Evolutionary conservation across 2,329 filamentous ascomycete genomes (phyloP), one percentile per base, ranked within the genome.

Genomic region (Apiospora rasikravindrae): DNA sequence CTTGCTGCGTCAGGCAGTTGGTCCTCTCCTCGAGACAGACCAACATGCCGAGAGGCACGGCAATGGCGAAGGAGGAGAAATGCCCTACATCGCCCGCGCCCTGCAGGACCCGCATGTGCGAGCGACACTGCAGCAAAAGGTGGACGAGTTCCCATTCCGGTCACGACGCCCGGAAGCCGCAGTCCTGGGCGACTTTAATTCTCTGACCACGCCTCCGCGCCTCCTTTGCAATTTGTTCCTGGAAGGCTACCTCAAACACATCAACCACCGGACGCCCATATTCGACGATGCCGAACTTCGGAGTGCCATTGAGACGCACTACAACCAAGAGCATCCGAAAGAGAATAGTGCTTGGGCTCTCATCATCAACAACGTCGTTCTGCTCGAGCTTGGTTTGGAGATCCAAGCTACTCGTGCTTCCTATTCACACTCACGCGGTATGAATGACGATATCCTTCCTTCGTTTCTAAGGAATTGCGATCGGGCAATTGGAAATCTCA

Each of bases 381-480:
- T 76, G 14, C 69, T 77, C 2, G 73, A 73, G 37, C 69, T 77
- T 3, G 70, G 74, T 10, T 51, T 76, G 19, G 75, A 76, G 37
- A 73, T 73, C 5, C 75, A 76, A 61, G 71, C 71, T 19, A 70
- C 70, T 29, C 71, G 73, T 14, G 70, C 69, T 42, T 71, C 68
- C 14, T 67, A 70, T 24, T 73, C 74, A 11, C 71, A 67, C 49
- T 73, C 70, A 7, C 70, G 72, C 14, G 67, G 68, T 16, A 73
- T 73, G 45, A 74, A 75, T 45, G 71, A 76, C 40, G 75, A 76
- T n/a, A 71, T 76, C 7, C 11, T 76, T 10, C 72, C 73, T 68
- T 75, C 75, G 2, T 76, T 76, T 64, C 66, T 76, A 24, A 68
- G 69, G 14, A 76, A 76, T 29, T 76, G 73, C 51, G 73, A 76